Base-by-base conservation (phyloP, 1,139 yeast genomes). In the Nakaseomyces nivariensis region DNA sequence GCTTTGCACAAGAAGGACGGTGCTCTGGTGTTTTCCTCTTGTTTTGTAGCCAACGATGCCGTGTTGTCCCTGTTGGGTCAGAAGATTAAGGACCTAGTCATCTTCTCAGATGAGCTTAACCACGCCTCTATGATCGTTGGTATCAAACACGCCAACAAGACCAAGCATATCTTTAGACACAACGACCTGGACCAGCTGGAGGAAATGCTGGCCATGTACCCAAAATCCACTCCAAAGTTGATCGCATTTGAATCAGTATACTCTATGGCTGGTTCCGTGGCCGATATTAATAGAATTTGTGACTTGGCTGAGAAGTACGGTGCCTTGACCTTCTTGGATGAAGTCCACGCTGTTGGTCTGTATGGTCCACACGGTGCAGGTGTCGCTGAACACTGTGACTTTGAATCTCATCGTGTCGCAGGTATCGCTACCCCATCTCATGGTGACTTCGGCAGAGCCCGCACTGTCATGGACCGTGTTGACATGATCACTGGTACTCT, bases 281-380 rank as follows among this genome's bases (percentile, higher is more conserved):
- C 96, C 29, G 97, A 97, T 47, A 92, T 92, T 62, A 88, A 85
- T 63, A 82, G 79, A 57, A 89, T 94, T 58, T 92, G 97, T 68
- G 96, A 89, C 62, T 76, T 92, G 64, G 99, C 99, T 46, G 96
- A 90, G 51, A 89, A 92, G 71, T 92, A 94, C 67, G 97, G 97
- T 54, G 97, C 97, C 43, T 72, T 92, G 61, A 92, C 99, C 43
- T 92, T 92, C 70, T 76, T 94, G 66, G 99, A 92, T 68, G 99
- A 92, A 70, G 99, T 92, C 45, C 99, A 92, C 66, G 97, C 98
- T 43, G 97, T 94, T 49, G 99, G 99, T 51, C 80, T 92, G 85
- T 92, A 92, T 67, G 98, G 98, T 63, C 97, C 98, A 54, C 96
- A 87, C 63, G 99, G 99, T 63, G 98, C 96, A 42, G 99, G 99